phyloP scores from a whole-genome alignment of 2,329 filamentous ascomycete genomes.

The Fusarium circinatum region DNA sequence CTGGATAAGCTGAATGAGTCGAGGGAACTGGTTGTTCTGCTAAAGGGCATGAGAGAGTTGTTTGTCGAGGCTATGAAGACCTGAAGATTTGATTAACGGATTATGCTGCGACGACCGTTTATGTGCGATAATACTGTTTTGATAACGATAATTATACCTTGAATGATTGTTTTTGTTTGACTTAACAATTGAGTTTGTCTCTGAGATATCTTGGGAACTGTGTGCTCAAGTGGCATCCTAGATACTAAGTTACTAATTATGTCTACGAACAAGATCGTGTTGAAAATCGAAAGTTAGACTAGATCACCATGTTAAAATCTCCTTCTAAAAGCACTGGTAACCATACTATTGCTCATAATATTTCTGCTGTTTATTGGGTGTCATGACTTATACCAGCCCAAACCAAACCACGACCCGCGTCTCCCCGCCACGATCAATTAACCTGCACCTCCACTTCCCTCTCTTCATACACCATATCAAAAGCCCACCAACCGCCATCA shows the following conservation, averaged over 20 bases:
- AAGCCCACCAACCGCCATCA: constrained; percentile 40
- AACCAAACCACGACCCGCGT: constrained; percentile 32
- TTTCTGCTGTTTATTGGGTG: not conserved
- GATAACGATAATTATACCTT: constrained; percentile 14
- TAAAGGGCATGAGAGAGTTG: constrained; percentile 85
- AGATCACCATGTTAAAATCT: fast-evolving
- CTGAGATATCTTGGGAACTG: not conserved
- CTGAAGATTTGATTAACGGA: constrained; percentile 42
- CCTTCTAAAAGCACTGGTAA: not conserved
- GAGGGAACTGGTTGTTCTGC: constrained; percentile 74
- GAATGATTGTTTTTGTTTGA: not conserved
- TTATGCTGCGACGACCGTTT: constrained; percentile 12
- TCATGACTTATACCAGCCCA: constrained; percentile 9
- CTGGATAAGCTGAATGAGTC: constrained; percentile 84
- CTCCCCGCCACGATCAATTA: constrained; percentile 29
- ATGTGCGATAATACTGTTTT: constrained; percentile 18
- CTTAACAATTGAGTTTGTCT: not conserved
- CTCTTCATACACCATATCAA: constrained; percentile 12
- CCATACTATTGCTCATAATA: too few species aligned
- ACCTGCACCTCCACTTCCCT: constrained; percentile 33
- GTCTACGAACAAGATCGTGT: not conserved
- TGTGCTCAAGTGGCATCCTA: not conserved
- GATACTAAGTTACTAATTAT: not conserved
- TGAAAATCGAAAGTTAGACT: not conserved
- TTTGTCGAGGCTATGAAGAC: constrained; percentile 75